Conservation (phyloP, 1,284 basidiomycete species). For the Caloboletus inedulis region DNA sequence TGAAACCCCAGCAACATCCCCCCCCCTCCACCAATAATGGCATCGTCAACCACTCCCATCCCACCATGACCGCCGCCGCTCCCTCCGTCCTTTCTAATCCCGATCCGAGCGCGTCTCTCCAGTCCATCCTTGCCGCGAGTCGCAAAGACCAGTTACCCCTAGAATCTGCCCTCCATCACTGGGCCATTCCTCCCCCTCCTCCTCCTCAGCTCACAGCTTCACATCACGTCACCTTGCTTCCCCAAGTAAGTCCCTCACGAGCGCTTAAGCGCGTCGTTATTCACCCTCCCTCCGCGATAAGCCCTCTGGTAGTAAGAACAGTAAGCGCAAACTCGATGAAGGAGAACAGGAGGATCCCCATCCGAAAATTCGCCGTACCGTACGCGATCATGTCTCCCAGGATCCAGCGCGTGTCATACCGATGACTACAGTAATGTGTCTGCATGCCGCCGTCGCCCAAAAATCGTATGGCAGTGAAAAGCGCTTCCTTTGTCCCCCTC, state of each 20-base stretch:
- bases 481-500: slow-evolving; percentile 86
- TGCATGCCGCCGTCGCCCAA: slow-evolving; percentile 87
- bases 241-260: slow-evolving; percentile 29
- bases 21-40: slow-evolving; percentile 26
- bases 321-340: slow-evolving; percentile 74
- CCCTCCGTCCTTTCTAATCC: slow-evolving; percentile 40
- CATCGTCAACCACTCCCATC: slow-evolving; percentile 33
- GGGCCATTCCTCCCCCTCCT: slow-evolving; percentile 36
- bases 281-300: slow-evolving; percentile 26
- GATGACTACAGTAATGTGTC: slow-evolving; percentile 86
- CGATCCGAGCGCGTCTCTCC: slow-evolving; percentile 58
- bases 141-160: slow-evolving; percentile 40
- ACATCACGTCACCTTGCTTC: slow-evolving; percentile 30
- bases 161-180: slow-evolving; percentile 41
- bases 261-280: slow-evolving; percentile 33
- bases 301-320: slow-evolving; percentile 35
- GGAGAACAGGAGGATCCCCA: slow-evolving; percentile 66
- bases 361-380: slow-evolving; percentile 75
- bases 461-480: slow-evolving; percentile 93
- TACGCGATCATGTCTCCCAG: slow-evolving; percentile 72
- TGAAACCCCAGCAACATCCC: slow-evolving; percentile 23
- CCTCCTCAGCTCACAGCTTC: slow-evolving; percentile 28
- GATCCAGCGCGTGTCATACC: slow-evolving; percentile 69
- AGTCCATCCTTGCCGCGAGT: slow-evolving; percentile 56
- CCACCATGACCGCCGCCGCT: slow-evolving; percentile 34